Evolutionary conservation across 2,329 filamentous ascomycete genomes (phyloP).

Genomic region (Ceratocystis huliohia): DNA sequence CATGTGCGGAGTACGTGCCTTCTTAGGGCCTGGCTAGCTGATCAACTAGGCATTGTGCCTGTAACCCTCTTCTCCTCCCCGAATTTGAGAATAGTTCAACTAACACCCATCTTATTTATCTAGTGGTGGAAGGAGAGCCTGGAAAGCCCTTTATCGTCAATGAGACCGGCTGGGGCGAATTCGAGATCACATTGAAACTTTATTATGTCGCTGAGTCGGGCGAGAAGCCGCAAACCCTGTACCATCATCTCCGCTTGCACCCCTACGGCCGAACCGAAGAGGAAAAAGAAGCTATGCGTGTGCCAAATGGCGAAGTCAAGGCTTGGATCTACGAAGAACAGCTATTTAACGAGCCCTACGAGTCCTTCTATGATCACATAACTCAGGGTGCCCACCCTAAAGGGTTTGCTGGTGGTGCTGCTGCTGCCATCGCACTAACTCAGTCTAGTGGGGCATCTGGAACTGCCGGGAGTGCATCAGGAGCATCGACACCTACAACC

Average conservation of each 20-base stretch:
- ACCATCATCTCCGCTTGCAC: slow-evolving; percentile 83
- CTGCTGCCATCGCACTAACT: slow-evolving; percentile 8
- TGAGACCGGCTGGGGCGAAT: slow-evolving; percentile 97
- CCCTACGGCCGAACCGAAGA: slow-evolving; percentile 76
- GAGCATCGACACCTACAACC: not conserved
- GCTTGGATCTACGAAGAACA: slow-evolving; percentile 86
- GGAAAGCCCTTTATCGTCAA: slow-evolving; percentile 65
- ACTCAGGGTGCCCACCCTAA: slow-evolving; percentile 55
- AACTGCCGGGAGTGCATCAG: slow-evolving; percentile 22
- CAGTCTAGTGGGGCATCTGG: slow-evolving; percentile 13
- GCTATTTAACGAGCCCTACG: slow-evolving; percentile 92
- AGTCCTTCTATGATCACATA: slow-evolving; percentile 77
- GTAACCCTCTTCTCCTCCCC: not conserved
- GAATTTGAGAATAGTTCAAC: not conserved
- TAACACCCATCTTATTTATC: not conserved
- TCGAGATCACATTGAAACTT: slow-evolving; percentile 88
- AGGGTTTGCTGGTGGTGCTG: slow-evolving; percentile 28
- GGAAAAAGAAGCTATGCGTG: slow-evolving; percentile 48
- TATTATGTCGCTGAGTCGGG: slow-evolving; percentile 79
- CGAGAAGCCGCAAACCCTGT: slow-evolving; percentile 92
- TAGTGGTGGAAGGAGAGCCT: slow-evolving; percentile 57
- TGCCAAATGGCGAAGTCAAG: slow-evolving; percentile 51
- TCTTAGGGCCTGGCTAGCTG: not conserved
- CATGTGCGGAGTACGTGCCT: slow-evolving; percentile 56
- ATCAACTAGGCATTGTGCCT: too few relatives aligned